A percentile compares a stretch with the other conserved stretches of the same genome.
Evolutionary conservation across 164 flowering plant species (phyloP).

Genomic region (Berberis thunbergii): DNA sequence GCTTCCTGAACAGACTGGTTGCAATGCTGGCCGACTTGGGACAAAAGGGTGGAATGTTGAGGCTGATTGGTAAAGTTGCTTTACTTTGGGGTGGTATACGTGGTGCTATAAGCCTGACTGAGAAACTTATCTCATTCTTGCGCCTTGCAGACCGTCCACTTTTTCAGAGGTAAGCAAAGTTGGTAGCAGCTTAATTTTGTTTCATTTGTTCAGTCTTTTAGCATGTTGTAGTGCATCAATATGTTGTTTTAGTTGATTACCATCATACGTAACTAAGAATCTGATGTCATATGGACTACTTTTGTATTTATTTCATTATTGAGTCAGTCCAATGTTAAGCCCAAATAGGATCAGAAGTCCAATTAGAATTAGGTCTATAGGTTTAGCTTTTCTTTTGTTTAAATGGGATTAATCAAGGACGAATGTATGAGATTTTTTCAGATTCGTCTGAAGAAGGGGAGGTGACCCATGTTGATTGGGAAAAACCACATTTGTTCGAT

Average conservation of each 20-base stretch:
- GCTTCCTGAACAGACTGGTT: slow-evolving; percentile 59
- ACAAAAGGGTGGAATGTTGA: slow-evolving; percentile 75
- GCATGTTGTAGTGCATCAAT: not conserved
- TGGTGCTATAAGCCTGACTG: slow-evolving; percentile 94
- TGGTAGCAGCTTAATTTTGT: not conserved
- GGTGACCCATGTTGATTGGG: no score
- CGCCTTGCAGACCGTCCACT: slow-evolving; percentile 80
- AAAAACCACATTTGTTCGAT: no score
- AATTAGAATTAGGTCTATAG: no score
- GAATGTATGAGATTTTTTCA: no score
- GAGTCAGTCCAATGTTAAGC: no score
- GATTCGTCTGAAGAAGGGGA: no score
- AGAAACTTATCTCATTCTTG: slow-evolving; percentile 69
- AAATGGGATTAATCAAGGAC: no score
- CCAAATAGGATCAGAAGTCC: no score
- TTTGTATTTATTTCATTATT: no score
- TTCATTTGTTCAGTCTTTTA: not conserved
- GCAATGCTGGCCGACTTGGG: slow-evolving; percentile 80
- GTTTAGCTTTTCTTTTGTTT: no score
- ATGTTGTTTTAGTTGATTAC: not conserved
- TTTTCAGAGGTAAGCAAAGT: slow-evolving; percentile 48
- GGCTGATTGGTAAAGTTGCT: slow-evolving; percentile 77
- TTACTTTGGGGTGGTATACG: slow-evolving; percentile 97
- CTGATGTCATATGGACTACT: not conserved
- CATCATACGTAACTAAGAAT: not conserved